These are phyloP conservation scores for Simplicillium aogashimaense DNA, from an alignment of 2,329 filamentous ascomycete species.

Conservation along the genomic window DNA sequence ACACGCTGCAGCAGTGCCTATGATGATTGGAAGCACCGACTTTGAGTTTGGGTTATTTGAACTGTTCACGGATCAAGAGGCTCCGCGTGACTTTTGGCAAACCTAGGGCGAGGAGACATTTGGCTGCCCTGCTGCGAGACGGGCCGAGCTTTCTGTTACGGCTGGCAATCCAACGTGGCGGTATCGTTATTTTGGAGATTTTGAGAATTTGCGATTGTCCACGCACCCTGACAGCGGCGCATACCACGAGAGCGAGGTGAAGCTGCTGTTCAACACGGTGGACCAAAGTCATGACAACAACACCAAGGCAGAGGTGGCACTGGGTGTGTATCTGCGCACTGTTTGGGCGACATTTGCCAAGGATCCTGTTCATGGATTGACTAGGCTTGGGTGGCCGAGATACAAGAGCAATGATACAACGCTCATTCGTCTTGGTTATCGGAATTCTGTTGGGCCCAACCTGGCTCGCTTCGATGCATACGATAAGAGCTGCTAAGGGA, in stretches of 20 bases:
- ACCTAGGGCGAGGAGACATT: conserved; percentile 30
- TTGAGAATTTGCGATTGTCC: conserved; percentile 33
- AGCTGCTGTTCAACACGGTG: conserved; percentile 34
- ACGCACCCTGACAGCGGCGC: conserved; percentile 28
- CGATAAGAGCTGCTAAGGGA: too few relatives aligned
- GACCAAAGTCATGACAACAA: conserved; percentile 26
- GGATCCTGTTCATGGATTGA: conserved; percentile 24
- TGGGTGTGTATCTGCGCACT: conserved; percentile 23
- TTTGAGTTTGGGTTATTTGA: too few relatives aligned
- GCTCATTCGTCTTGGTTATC: conserved; percentile 14
- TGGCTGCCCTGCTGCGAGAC: conserved; percentile 31
- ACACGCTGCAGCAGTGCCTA: too few relatives aligned
- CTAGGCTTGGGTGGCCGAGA: conserved; percentile 24
- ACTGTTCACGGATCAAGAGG: conserved; percentile 4
- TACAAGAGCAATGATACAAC: conserved; percentile 16
- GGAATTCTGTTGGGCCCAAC: too few relatives aligned
- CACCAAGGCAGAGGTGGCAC: conserved; percentile 17
- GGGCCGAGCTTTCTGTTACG: conserved; percentile 21
- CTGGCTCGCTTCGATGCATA: too few relatives aligned
- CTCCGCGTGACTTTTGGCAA: conserved; percentile 25
- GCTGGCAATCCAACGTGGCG: conserved; percentile 29
- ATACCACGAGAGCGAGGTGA: conserved; percentile 37
- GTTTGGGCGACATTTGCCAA: conserved; percentile 30
- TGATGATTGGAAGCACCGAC: too few relatives aligned
- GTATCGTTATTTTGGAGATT: conserved; percentile 39